These are phyloP conservation scores for Cyberlindnera mrakii DNA, from an alignment of 805 yeast species.

Conservation along the genomic window DNA sequence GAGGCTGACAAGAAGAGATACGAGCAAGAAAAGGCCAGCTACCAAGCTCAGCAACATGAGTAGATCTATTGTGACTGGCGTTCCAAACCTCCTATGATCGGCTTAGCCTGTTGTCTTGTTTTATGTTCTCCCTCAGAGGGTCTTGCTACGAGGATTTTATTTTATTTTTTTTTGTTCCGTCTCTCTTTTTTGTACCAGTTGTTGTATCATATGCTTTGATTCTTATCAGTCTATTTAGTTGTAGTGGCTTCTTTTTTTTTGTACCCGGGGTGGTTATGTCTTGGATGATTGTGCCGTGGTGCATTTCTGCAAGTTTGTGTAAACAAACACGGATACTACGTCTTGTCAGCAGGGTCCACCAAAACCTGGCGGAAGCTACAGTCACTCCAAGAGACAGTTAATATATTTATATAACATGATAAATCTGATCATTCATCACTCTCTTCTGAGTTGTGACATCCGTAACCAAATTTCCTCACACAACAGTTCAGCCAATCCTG, in stretches of 20 bases:
- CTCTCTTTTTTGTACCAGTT: not conserved
- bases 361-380: too few species aligned
- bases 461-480: slow-evolving; percentile 53
- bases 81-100: not conserved
- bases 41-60: slow-evolving; percentile 26
- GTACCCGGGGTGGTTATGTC: too few species aligned
- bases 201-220: too few species aligned
- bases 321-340: too few species aligned
- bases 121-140: not conserved
- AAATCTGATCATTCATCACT: not conserved
- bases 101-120: not conserved
- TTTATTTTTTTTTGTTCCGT: not conserved
- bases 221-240: too few species aligned
- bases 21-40: slow-evolving; percentile 91
- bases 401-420: not conserved
- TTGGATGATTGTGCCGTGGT: too few species aligned
- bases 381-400: not conserved
- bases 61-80: not conserved
- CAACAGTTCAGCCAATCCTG: slow-evolving; percentile 63
- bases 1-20: slow-evolving; percentile 96
- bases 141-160: not conserved
- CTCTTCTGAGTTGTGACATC: slow-evolving; percentile 20
- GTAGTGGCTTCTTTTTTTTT: too few species aligned
- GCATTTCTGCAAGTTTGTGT: too few species aligned
- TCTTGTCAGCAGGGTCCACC: too few species aligned